Evolutionary conservation across 1,139 yeast species (phyloP).

Genomic region (Lodderomyces margitis): DNA sequence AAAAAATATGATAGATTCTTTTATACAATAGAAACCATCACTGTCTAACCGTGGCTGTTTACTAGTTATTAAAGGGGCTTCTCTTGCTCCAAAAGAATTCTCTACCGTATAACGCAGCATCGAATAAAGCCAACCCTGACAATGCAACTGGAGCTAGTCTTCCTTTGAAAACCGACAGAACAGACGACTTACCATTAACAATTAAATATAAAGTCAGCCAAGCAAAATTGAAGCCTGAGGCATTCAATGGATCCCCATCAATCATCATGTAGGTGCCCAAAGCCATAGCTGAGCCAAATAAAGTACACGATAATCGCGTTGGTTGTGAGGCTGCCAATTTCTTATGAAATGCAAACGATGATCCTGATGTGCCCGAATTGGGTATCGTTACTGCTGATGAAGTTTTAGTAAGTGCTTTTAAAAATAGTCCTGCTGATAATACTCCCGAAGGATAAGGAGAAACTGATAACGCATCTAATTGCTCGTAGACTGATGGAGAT

Average conservation of each 20-base stretch:
- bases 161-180: conserved; percentile 37
- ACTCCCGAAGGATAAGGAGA: conserved; percentile 17
- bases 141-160: conserved; percentile 62
- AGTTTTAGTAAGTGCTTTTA: conserved; percentile 10
- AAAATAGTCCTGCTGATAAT: conserved; percentile 14
- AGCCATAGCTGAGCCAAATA: conserved; percentile 69
- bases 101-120: conserved; percentile 66
- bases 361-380: conserved; percentile 9
- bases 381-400: conserved; percentile 6
- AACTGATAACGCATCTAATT: conserved; percentile 12
- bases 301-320: conserved; percentile 35
- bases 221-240: conserved; percentile 84
- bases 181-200: conserved; percentile 66
- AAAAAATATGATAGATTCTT: neutral
- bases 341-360: conserved; percentile 9
- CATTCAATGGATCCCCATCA: conserved; percentile 81
- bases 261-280: conserved; percentile 78
- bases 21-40: neutral
- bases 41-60: no score
- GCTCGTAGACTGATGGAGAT: conserved; percentile 2
- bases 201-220: conserved; percentile 81
- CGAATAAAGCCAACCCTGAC: conserved; percentile 57
- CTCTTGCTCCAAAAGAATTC: conserved; percentile 50
- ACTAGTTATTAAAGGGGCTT: no score
- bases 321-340: conserved; percentile 26